Conservation (phyloP, 345 rosid species). For the Lumnitzera racemosa region DNA sequence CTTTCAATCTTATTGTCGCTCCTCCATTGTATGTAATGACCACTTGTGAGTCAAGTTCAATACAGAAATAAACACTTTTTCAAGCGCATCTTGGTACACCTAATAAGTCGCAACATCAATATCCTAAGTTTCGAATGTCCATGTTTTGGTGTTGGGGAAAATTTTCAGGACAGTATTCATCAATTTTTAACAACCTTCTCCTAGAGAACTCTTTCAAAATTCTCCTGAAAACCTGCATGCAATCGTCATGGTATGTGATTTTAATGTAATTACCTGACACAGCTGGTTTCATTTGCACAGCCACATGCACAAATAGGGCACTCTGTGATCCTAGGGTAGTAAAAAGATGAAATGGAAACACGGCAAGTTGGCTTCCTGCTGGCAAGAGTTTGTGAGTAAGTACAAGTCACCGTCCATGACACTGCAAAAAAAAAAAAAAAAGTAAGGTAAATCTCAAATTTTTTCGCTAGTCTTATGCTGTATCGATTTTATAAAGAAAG, state of each 20-base stretch:
- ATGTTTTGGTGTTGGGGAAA: no score
- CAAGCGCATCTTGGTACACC: no score
- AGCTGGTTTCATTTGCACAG: conserved; percentile 25
- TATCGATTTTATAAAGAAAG: not conserved
- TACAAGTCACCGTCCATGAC: conserved; percentile 49
- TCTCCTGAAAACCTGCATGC: no score
- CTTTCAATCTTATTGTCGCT: conserved; percentile 11
- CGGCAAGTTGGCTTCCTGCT: conserved; percentile 36
- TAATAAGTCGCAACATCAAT: no score
- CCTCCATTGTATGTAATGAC: conserved; percentile 1
- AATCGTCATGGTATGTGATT: no score
- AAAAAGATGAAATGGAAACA: conserved; percentile 44
- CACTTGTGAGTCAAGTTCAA: not conserved
- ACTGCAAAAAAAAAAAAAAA: conserved; percentile 20
- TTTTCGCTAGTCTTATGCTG: no score
- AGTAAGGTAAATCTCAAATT: not conserved
- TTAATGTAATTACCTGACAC: conserved; percentile 14
- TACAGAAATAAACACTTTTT: not conserved
- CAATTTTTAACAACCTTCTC: no score
- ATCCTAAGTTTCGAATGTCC: no score
- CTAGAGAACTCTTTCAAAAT: no score
- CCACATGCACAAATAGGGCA: conserved; percentile 44
- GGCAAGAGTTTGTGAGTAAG: conserved; percentile 36
- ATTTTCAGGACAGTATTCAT: no score
- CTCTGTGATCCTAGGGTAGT: conserved; percentile 33